phyloP scores from a whole-genome alignment of 192 early-diverging fungal genomes.

The Cetraspora pellucida region DNA sequence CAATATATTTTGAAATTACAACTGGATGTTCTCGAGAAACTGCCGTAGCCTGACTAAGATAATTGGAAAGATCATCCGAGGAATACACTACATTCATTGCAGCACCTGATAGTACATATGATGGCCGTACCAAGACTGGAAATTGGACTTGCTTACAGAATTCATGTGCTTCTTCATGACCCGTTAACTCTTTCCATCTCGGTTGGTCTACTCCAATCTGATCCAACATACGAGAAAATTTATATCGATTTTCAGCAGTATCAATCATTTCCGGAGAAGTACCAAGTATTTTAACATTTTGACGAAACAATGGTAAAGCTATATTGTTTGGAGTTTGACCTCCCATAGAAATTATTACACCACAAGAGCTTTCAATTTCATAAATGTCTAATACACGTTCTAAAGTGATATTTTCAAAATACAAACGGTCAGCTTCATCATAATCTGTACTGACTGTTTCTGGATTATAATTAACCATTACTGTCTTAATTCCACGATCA shows the following conservation, averaged over 20 bases:
- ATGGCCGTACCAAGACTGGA: slow-evolving; percentile 94
- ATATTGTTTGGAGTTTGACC: slow-evolving; percentile 98
- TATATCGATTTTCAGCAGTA: slow-evolving; percentile 91
- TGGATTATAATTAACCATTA: slow-evolving; percentile 99
- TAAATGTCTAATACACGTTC: slow-evolving; percentile 97
- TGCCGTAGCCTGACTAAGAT: slow-evolving; percentile 79
- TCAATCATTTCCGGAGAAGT: slow-evolving; percentile 92
- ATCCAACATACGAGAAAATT: slow-evolving; percentile 92
- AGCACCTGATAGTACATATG: slow-evolving; percentile 96
- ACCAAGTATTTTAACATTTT: slow-evolving; percentile 84
- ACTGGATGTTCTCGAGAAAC: slow-evolving; percentile 96
- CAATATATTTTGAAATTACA: slow-evolving; percentile 96
- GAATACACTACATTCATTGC: slow-evolving; percentile 97
- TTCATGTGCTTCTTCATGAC: slow-evolving; percentile 75
- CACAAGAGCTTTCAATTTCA: slow-evolving; percentile 79
- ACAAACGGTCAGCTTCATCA: slow-evolving; percentile 97
- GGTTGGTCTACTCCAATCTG: slow-evolving; percentile 95
- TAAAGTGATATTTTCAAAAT: slow-evolving; percentile 94
- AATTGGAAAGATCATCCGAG: slow-evolving; percentile 65
- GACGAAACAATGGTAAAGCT: slow-evolving; percentile 77
- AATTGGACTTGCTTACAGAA: slow-evolving; percentile 88
- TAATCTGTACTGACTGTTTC: slow-evolving; percentile 99
- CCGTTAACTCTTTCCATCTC: slow-evolving; percentile 90
- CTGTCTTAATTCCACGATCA: slow-evolving; percentile 75
- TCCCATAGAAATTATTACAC: slow-evolving; percentile 90